These are phyloP conservation scores for Termitomyces sp. DNA, from an alignment of 768 basidiomycete species.

Conservation along the genomic window DNA sequence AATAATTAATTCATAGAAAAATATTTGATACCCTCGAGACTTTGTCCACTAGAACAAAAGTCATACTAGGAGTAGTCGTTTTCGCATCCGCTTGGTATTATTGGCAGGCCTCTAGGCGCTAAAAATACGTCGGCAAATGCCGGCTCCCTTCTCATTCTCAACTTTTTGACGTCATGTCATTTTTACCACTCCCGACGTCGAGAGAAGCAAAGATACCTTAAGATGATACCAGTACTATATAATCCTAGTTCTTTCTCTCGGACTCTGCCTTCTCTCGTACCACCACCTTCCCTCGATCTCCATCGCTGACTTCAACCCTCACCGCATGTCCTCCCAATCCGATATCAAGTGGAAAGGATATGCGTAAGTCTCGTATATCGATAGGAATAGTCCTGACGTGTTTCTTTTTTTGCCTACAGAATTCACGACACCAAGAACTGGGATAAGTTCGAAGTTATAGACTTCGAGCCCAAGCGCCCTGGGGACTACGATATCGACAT, in stretches of 20 bases:
- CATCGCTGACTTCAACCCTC: background rate
- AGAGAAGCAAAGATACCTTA: background rate
- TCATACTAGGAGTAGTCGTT: no score
- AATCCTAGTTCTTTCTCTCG: background rate
- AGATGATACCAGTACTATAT: background rate
- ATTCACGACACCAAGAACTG: conserved; percentile 34
- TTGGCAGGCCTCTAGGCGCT: no score
- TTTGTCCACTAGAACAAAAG: no score
- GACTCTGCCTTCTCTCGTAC: background rate
- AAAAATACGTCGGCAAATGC: background rate
- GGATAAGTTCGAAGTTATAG: conserved; percentile 40
- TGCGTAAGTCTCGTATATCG: background rate
- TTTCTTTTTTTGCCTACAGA: conserved; percentile 14
- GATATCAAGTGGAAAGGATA: conserved; percentile 15
- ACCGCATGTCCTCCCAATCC: conserved; percentile 3
- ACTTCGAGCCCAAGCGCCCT: conserved; percentile 52
- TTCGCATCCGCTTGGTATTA: no score
- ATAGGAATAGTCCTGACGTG: background rate
- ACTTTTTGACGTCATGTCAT: background rate
- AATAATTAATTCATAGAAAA: no score
- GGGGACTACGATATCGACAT: conserved; percentile 57
- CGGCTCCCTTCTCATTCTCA: background rate
- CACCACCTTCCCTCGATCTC: no score
- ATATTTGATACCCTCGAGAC: no score
- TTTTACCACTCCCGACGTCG: background rate